Evolutionary conservation across 2,329 filamentous ascomycete species (phyloP), one percentile per base, ranked within the genome.

Genomic region (Verticillium nonalfalfae): DNA sequence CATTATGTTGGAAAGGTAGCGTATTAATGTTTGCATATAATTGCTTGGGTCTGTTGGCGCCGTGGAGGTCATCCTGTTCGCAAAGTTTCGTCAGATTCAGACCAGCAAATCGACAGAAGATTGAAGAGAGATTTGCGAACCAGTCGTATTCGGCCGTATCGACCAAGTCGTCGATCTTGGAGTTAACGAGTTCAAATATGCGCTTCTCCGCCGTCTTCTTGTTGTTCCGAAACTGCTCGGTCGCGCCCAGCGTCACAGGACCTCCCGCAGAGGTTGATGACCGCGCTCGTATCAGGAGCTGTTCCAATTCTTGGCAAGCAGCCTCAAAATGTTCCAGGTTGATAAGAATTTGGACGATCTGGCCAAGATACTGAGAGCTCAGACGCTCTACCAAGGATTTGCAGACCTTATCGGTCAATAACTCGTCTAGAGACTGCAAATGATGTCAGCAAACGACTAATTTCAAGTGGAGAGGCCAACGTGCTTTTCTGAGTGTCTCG

Each of bases 61-160:
- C 7, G 81, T 85, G 4, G 82, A 79, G 1, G 81, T 75, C 65
- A 77, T 80, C 81, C 81, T 83, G 56, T 15, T 21, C n/a, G n/a
- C n/a, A 10, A 4, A 1, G 21, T 7, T 31, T 13, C 31, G 35
- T 5, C 57, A 59, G 15, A 21, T 33, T 13, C 33, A 13, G 50
- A 13, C 18, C 11, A 18, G 45, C 45, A 52, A 31, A 18, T 21
- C 11, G 9, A 21, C n/a, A 4, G 2, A 18, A 26, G 18, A 2
- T 21, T 7, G 13, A 9, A 52, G 35, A 65, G 76, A 26, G 45
- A 18, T 18, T n/a, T 52, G 4, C 3, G 7, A 76, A 87, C 89
- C 95, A 99, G 73, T 98, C 92, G 72, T 99, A 99, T 75, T 99
- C 95, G 36, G 95, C 94, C 0, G 93, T 98, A 69, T 97, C 94